Conservation (phyloP, 208 protist genomes). For the Tritrichomonas musculus region DNA sequence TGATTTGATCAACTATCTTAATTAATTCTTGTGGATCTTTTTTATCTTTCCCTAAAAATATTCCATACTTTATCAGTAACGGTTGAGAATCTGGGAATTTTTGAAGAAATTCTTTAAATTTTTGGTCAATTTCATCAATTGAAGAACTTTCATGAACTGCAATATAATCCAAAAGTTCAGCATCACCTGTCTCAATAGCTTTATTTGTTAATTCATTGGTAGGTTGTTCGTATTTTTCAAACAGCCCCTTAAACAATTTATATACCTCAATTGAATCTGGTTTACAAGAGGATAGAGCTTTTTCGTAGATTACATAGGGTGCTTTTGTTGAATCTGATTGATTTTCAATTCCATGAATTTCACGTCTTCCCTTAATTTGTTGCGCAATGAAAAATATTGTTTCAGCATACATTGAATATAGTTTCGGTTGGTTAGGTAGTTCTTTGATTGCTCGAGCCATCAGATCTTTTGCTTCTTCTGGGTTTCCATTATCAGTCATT, state of each 20-base stretch:
- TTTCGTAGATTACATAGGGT: neutral
- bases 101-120: neutral
- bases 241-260: neutral
- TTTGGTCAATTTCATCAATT: neutral
- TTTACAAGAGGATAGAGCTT: neutral
- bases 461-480: neutral
- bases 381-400: neutral
- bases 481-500: neutral
- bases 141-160: neutral
- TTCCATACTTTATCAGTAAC: neutral
- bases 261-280: neutral
- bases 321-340: neutral
- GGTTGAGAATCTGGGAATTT: neutral
- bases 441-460: neutral
- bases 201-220: neutral
- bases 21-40: neutral
- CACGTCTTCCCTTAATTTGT: neutral
- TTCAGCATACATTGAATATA: neutral
- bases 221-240: neutral
- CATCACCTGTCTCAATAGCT: neutral
- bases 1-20: neutral
- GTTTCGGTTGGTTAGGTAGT: neutral
- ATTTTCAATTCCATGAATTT: neutral
- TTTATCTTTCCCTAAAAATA: neutral
- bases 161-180: neutral